phyloP scores from a whole-genome alignment of 495 filamentous ascomycete genomes.

The Hyaloscypha variabilis region DNA sequence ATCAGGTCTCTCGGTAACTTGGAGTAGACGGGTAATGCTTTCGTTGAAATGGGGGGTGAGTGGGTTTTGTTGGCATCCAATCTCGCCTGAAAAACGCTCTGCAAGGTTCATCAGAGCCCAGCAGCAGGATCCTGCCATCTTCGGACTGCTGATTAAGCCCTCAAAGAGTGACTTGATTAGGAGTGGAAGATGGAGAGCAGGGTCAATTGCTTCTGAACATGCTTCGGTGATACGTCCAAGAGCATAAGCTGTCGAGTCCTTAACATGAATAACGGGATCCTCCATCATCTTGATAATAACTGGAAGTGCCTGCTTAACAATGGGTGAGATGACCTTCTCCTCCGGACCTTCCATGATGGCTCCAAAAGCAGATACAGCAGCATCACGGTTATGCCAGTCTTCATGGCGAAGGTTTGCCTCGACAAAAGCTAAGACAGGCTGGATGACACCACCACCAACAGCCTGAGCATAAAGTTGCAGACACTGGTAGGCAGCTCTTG shows the following conservation, averaged over 20 bases:
- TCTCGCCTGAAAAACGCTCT: constrained; percentile 86
- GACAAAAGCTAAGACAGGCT: constrained; percentile 83
- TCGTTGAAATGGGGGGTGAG: constrained; percentile 91
- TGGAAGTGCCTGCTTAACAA: constrained; percentile 91
- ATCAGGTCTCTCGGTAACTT: constrained; percentile 80
- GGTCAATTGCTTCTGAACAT: constrained; percentile 86
- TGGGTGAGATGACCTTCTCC: constrained; percentile 80
- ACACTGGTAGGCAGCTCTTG: constrained; percentile 94
- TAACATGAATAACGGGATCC: constrained; percentile 82
- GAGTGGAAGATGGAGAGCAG: constrained; percentile 74
- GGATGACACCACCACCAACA: constrained; percentile 77
- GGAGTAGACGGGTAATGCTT: constrained; percentile 81
- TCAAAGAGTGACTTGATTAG: constrained; percentile 88
- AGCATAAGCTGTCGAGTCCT: constrained; percentile 96
- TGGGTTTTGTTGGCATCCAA: constrained; percentile 74
- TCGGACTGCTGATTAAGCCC: constrained; percentile 86
- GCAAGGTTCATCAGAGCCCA: constrained; percentile 99
- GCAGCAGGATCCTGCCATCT: constrained; percentile 98
- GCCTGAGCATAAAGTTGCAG: constrained; percentile 93
- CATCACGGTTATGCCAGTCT: constrained; percentile 92
- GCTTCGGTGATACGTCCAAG: constrained; percentile 94
- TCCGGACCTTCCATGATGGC: constrained; percentile 99
- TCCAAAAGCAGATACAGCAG: constrained; percentile 96
- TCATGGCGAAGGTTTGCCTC: constrained; percentile 86
- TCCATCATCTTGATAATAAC: constrained; percentile 97